Base-by-base conservation (phyloP, 179 eudicot genomes). In the Beta lomatogona region DNA sequence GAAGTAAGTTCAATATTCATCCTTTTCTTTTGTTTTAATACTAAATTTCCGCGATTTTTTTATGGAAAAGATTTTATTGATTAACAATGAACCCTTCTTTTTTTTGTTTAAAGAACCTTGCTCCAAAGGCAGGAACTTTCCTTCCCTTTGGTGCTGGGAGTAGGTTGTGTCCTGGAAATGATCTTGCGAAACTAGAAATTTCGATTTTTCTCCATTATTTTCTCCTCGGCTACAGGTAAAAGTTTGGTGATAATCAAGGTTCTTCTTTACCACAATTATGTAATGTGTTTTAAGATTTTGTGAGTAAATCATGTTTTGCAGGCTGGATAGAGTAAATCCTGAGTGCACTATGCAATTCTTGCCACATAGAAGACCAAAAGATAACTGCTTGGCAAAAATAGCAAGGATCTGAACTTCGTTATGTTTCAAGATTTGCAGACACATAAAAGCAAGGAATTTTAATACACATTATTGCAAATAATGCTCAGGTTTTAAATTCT, bases 111-210 rank as follows among this genome's bases (percentile, higher is more conserved):
- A 25, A 94, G 98, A 86, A 82, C 48, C 67, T 84, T 25, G 82
- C 77, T 72, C 92, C 94, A 11, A 93, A 88, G 73, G 92, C 90
- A 58, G 94, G 97, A 76, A 78, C 90, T 11, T 92, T 88, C 79
- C 84, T 92, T n/a, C 98, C 98, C 5, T 94, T 94, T 79, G 97
- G 98, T 46, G 91, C 87, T 22, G 98, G 98, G 80, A 85, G 88
- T 79, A 86, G 93, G 74, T 36, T 91, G 64, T 94, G 98, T 77
- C 98, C 98, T 0, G 98, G 98, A 78, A 93, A 92, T 59, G 98
- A 94, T 72, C 92, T 94, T 5, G 97, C 98, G 3, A 93, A 93
- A 88, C 88, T 94, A 14, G 98, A 94, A 84, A 89, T 92, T 48
- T 73, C 92, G 6, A 88, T 94, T 57, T 94, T 94, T 63, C 93